Conservation (phyloP, 148 eudicot genomes). For the Rheum nobile region DNA sequence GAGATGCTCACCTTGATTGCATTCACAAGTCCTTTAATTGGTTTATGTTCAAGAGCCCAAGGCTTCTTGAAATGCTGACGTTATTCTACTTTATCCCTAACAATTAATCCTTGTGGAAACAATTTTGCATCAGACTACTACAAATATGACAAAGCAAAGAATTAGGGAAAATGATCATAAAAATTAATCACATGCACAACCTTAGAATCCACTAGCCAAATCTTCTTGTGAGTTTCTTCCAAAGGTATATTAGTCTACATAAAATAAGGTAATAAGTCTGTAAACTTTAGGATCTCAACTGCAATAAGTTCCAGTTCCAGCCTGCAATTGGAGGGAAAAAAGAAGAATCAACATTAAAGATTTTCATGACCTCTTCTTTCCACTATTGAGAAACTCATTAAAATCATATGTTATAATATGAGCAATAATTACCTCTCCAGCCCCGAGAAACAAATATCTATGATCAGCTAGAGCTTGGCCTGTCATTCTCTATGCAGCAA, state of each 20-base stretch:
- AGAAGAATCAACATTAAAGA: background rate
- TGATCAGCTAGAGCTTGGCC: constrained; percentile 80
- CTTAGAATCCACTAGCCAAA: constrained; percentile 96
- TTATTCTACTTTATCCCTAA: constrained; percentile 55
- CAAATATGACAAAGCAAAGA: background rate
- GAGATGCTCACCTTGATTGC: constrained; percentile 57
- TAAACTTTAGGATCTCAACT: constrained; percentile 47
- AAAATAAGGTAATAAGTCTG: background rate
- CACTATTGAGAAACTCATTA: background rate
- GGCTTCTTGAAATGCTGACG: constrained; percentile 92
- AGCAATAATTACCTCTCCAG: constrained; percentile 66
- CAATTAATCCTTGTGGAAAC: constrained; percentile 67
- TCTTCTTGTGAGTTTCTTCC: constrained; percentile 84
- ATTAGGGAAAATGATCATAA: background rate
- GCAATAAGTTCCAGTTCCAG: constrained; percentile 67
- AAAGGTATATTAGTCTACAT: constrained; percentile 65
- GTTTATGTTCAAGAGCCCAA: constrained; percentile 94
- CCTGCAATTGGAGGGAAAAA: constrained; percentile 7
- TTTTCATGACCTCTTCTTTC: background rate
- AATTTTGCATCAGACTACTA: background rate
- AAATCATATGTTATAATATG: background rate
- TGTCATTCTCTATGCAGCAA: constrained; percentile 52
- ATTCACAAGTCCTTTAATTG: constrained; percentile 51
- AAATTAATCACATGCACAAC: constrained; percentile 18
- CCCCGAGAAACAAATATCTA: constrained; percentile 80